Evolutionary conservation across 345 rosid genomes (phyloP).

Genomic region (Camelina hispida): DNA sequence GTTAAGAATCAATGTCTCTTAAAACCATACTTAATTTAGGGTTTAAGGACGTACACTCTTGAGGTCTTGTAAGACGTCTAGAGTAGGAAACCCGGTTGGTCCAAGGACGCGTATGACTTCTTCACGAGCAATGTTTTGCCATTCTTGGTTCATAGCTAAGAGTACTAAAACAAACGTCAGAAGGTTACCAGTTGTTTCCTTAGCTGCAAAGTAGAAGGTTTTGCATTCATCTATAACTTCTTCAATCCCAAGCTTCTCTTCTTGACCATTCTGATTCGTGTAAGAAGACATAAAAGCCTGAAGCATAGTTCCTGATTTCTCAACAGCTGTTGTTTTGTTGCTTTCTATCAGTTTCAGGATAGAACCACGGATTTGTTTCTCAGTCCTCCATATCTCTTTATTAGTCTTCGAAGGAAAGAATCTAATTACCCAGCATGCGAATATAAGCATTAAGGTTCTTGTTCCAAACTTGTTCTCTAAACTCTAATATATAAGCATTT

Average conservation of each 20-base stretch:
- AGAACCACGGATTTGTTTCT: conserved; percentile 67
- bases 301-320: conserved; percentile 60
- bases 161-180: conserved; percentile 73
- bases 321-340: conserved; percentile 37
- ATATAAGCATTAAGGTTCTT: neutral
- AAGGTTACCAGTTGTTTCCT: conserved; percentile 75
- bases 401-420: conserved; percentile 82
- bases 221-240: conserved; percentile 88
- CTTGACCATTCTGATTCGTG: conserved; percentile 56
- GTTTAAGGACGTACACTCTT: conserved; percentile 59
- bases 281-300: conserved; percentile 59
- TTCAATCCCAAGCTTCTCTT: conserved; percentile 63
- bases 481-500: neutral
- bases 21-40: neutral
- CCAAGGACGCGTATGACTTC: conserved; percentile 60
- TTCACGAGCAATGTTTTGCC: conserved; percentile 79
- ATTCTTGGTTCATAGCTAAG: conserved; percentile 74
- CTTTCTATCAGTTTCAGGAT: conserved; percentile 55
- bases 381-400: conserved; percentile 70
- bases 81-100: conserved; percentile 40
- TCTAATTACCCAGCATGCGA: conserved; percentile 43
- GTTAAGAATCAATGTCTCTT: neutral
- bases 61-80: conserved; percentile 57
- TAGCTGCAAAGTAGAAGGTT: conserved; percentile 88
- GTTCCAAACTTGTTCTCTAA: neutral